Base-by-base conservation (phyloP, 805 yeast genomes). In the Metahyphopichia silvanorum region DNA sequence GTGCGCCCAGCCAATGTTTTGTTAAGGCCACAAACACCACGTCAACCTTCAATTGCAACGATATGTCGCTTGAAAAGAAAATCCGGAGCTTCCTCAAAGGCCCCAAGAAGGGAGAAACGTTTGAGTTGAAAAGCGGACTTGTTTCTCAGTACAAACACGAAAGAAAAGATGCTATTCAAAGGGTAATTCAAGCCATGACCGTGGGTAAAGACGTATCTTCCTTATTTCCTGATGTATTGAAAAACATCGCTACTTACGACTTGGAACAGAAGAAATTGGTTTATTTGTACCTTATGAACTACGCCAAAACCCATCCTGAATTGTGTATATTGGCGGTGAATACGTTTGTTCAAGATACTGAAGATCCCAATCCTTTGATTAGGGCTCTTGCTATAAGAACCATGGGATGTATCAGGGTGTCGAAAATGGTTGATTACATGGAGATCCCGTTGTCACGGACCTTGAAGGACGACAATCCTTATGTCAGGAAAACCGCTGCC, bases 181-280 rank as follows among this genome's bases (percentile, higher is more conserved):
- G 96, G 38, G 96, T 94, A 14, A 93, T 93, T 53, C 94, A 93
- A 37, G 98, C 96, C 38, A 93, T 93, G 99, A 93, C 98, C 0
- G 77, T 88, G 19, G 98, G 98, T 8, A 93, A 93, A 54, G 98
- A 93, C 57, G 98, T 93, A 16, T 85, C 95, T 13, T 78, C 94
- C 2, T 68, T 93, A 34, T 93, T 93, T 49, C 98, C 99, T 2
- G 98, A 93, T 58, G 94, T 93, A 17, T 69, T 93, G 57, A 94
- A 93, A 64, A 93, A 93, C 62, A 84, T 93, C 46, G 97, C 98
- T 34, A 93, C 98, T 1, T 91, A 85, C 51, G 99, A 93, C 59
- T 67, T 93, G 40, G 96, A 93, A 49, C 97, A 93, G 65, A 93
- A 93, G 74, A 93, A 93, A 59, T 74, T 93, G 60, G 98, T 93